phyloP scores from a whole-genome alignment of 1,284 basidiomycete species.

The Melampsora americana region DNA sequence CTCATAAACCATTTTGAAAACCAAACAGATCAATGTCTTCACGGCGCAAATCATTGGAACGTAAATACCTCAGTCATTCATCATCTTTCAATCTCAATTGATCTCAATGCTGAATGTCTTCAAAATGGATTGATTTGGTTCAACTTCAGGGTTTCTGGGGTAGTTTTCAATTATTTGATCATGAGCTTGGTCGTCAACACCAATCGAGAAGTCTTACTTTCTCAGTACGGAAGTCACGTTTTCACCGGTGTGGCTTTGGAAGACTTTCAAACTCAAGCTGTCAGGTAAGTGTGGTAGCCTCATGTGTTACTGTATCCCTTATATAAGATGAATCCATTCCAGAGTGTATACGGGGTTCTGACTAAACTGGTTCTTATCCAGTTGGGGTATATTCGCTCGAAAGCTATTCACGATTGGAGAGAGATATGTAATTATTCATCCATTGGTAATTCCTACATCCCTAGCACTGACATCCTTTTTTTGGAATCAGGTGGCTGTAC shows the following conservation, averaged over 20 bases:
- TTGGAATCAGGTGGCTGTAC: constrained; percentile 31
- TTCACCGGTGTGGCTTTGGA: constrained; percentile 37
- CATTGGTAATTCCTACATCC: not conserved
- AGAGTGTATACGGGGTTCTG: not conserved
- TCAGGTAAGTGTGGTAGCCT: constrained; percentile 6
- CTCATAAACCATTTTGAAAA: not conserved
- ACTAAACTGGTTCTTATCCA: not conserved
- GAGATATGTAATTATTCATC: constrained; percentile 23
- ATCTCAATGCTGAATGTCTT: not conserved
- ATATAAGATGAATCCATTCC: too few relatives aligned
- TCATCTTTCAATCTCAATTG: not conserved
- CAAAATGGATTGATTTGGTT: not conserved
- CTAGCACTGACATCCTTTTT: not conserved
- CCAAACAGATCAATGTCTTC: constrained; percentile 27
- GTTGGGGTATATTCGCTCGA: constrained; percentile 41
- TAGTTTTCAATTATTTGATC: constrained; percentile 41
- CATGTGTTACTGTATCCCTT: too few relatives aligned
- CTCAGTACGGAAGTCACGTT: constrained; percentile 34
- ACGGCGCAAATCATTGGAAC: constrained; percentile 29
- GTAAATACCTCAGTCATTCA: constrained; percentile 10
- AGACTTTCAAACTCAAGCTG: constrained; percentile 39
- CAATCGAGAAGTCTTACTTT: constrained; percentile 33
- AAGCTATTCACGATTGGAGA: constrained; percentile 33
- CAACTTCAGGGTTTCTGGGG: constrained; percentile 19
- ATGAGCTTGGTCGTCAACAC: constrained; percentile 41